Conservation (phyloP, 805 yeast species). For the Myxozyma neotropica region DNA sequence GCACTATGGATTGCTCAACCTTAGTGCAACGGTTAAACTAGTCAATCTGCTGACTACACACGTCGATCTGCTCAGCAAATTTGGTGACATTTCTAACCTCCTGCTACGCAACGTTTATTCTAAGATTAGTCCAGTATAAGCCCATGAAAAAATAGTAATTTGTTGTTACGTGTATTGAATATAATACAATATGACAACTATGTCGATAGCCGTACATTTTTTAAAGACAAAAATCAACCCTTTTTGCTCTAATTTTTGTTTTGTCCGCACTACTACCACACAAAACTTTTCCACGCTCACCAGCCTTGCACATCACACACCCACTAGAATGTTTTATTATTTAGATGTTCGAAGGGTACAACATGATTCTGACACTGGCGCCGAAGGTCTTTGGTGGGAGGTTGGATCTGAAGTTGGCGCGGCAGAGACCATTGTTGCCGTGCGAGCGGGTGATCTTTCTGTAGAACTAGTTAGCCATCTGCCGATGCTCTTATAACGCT, state of each 20-base stretch:
- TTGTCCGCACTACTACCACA: background rate
- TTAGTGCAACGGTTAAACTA: too few relatives aligned
- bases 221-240: background rate
- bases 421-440: constrained; percentile 97
- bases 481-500: background rate
- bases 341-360: constrained; percentile 99
- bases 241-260: background rate
- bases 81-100: too few relatives aligned
- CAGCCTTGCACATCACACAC: constrained; percentile 1
- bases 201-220: constrained; percentile 9
- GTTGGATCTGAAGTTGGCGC: constrained; percentile 99
- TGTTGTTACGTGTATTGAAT: constrained; percentile 10
- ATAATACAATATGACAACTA: constrained; percentile 11
- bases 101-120: too few relatives aligned
- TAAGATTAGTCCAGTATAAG: too few relatives aligned
- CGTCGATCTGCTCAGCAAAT: too few relatives aligned
- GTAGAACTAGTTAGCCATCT: constrained; percentile 1
- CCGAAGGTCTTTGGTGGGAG: constrained; percentile 99
- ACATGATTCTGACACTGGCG: constrained; percentile 99
- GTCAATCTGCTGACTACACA: too few relatives aligned
- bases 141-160: too few relatives aligned
- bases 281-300: background rate
- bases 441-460: constrained; percentile 92
- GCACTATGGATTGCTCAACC: too few relatives aligned
- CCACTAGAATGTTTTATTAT: background rate